Base-by-base conservation (phyloP, 1,284 basidiomycete species). In the Fomitopsis schrenkii region DNA sequence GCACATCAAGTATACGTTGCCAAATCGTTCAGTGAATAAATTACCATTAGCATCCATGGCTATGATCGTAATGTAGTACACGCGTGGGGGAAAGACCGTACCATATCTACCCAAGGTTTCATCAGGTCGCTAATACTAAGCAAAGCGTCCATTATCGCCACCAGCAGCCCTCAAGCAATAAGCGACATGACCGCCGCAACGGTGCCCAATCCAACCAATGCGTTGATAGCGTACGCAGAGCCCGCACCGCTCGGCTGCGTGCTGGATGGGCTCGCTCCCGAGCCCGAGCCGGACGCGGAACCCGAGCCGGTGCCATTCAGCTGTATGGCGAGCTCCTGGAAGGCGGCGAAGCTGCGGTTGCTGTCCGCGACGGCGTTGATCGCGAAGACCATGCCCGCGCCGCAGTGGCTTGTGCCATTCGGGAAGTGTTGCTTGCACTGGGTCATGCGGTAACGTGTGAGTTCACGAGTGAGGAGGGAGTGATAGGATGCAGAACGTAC, bases 331-430 rank as follows among this genome's bases (percentile, higher is more conserved):
- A 75, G 72, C 7, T 61, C 60, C 67, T 76, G 67, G 75, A 79
- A 81, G 0, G 78, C 78, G 54, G 68, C 67, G 70, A 79, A 80
- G 64, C 75, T 79, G 68, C 77, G 75, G 40, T 74, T 62, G 59
- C 74, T 74, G 54, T 64, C 68, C 59, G 75, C 69, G 45, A 75
- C 73, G 42, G 78, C 74, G 71, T 81, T 81, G 63, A 80, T 66
- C 50, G 76, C 73, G 67, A 80, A 77, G 54, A 80, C 78, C 79
- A 80, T 80, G 57, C 77, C 78, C n/a, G 62, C 57, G 40, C 73
- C 72, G 68, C 78, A 79, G 72, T 79, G 78, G 42, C 71, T 68
- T 58, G 70, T 62, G 45, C 70, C 70, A 54, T 63, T 63, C 57
- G 72, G 68, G 22, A 60, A 64, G 62, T 71, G 71, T 67, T 78